Conservation (phyloP, 495 filamentous ascomycete species). For the Aspergillus leporis region DNA sequence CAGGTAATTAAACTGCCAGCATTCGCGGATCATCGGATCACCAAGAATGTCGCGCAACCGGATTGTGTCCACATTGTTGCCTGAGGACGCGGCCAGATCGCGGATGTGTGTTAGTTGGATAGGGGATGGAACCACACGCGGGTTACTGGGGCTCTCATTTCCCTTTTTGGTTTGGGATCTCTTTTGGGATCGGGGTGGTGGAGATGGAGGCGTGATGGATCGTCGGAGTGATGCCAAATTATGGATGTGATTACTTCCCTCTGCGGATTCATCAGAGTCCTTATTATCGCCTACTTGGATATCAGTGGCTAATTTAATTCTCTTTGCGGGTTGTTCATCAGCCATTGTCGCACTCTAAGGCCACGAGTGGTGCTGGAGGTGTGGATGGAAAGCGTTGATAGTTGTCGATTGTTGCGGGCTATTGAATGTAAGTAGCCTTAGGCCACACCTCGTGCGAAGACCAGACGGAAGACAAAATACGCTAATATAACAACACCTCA, state of each 20-base stretch:
- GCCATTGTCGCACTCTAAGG: conserved; percentile 1
- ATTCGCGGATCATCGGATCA: conserved; percentile 79
- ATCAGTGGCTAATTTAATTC: conserved; percentile 13
- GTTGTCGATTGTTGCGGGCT: not conserved
- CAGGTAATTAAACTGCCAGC: conserved; percentile 89
- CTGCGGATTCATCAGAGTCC: conserved; percentile 3
- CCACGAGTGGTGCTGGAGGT: not conserved
- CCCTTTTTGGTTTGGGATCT: not conserved
- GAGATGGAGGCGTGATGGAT: conserved; percentile 35
- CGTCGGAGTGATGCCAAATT: conserved; percentile 33
- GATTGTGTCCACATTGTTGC: conserved; percentile 66
- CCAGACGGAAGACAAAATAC: too few relatives aligned
- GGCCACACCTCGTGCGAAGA: not conserved
- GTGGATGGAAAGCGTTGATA: not conserved
- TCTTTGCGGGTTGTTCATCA: conserved; percentile 19
- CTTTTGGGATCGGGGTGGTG: conserved; percentile 11
- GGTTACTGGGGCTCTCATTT: conserved; percentile 3
- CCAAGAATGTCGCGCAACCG: conserved; percentile 71
- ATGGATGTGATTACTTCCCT: not conserved
- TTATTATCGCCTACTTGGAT: not conserved
- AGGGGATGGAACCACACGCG: conserved; percentile 56
- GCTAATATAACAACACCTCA: too few relatives aligned
- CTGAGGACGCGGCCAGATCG: conserved; percentile 55
- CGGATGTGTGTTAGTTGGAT: conserved; percentile 72
- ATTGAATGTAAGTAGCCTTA: not conserved